Conservation (phyloP, 257 asterid genomes). For the Salvia miltiorrhiza region DNA sequence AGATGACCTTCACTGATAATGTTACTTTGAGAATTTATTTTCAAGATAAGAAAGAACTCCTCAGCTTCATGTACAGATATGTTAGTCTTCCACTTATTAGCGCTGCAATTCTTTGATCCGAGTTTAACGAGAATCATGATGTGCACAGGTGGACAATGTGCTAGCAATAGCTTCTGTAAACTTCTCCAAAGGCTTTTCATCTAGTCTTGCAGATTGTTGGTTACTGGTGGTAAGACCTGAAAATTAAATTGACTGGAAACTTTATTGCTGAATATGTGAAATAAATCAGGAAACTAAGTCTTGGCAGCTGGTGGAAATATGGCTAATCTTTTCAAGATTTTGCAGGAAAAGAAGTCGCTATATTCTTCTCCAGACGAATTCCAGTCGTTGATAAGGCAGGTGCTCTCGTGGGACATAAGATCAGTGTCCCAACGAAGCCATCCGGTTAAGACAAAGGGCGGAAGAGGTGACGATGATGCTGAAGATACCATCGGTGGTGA, state of each 20-base stretch:
- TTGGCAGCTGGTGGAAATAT: not conserved
- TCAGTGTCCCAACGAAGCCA: conserved; percentile 75
- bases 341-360: conserved; percentile 63
- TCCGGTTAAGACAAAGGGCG: conserved; percentile 24
- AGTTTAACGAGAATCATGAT: not conserved
- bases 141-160: conserved; percentile 47
- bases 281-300: too few species aligned
- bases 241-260: not conserved
- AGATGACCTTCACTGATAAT: not conserved
- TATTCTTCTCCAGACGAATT: conserved; percentile 66
- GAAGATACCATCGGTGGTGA: conserved; percentile 6
- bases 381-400: conserved; percentile 61
- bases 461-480: not conserved
- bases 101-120: not conserved
- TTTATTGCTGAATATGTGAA: too few species aligned
- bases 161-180: conserved; percentile 67
- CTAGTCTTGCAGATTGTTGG: conserved; percentile 74
- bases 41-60: not conserved
- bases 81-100: not conserved
- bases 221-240: conserved; percentile 39
- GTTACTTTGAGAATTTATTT: not conserved
- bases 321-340: not conserved
- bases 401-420: conserved; percentile 85
- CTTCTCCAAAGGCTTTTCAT: conserved; percentile 63
- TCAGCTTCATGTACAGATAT: not conserved